Evolutionary conservation across 139 green algal species (phyloP), one percentile per base, ranked within the genome.

Genomic region (Parachlorella kessleri): DNA sequence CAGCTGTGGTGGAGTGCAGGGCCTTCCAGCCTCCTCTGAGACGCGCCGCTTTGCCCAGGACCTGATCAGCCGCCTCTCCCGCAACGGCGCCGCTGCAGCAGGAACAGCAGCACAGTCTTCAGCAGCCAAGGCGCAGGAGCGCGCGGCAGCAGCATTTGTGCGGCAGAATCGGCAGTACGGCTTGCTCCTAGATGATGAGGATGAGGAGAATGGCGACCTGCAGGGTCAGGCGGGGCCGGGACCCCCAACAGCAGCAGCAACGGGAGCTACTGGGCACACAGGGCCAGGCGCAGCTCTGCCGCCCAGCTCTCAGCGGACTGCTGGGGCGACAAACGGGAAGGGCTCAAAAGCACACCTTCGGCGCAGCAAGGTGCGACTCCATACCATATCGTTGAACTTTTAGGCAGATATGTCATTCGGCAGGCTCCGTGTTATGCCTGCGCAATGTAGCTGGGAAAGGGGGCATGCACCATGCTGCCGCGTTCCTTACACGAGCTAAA

Each of bases 11-110:
- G 10, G 18, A 59, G 48, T 74, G 39, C 84, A 94, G 70, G 89
- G 90, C 63, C 78, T 95, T 37, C 90, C 87, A 4, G 48, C 78
- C 14, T 80, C 81, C 2, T 7, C 59, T 8, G 75, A 65, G 32
- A 94, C 88, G 36, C 33, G 38, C 55, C 30, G 32, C 37, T 95
- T 97, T 82, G 92, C 92, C 1, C 21, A 71, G 14, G 82, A 91
- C 42, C 72, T 97, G 78, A 78, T 95, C 33, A 54, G 42, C 10
- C 76, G 85, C 2, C 42, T 90, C 14, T 89, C 89, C 0, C 40
- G 82, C 26, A 63, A 40, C 28, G 66, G 72, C 39, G 67, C 72
- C 39, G 55, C 54, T 9, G 14, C 55, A 24, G 10, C 10, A 30
- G 40, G 59, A n/a, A 66, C 66, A 21, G 54, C 53, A 9, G 74